A percentile compares a stretch with the other conserved stretches of the same genome.
phyloP scores from a whole-genome alignment of 768 basidiomycete genomes.

The Serendipita indica region DNA sequence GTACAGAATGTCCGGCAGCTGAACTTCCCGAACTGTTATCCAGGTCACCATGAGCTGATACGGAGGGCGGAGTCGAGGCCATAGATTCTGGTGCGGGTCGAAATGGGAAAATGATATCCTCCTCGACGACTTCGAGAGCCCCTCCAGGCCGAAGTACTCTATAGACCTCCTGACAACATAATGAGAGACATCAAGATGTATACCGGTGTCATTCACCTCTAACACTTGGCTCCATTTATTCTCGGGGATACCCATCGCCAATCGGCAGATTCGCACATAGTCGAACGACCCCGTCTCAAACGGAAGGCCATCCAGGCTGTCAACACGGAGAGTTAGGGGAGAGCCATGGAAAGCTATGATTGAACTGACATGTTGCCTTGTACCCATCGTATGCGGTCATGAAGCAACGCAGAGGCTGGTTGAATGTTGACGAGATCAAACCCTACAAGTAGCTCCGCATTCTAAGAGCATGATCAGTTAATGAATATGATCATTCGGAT shows the following conservation, averaged over 20 bases:
- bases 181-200: neutral
- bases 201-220: neutral
- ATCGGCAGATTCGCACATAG: neutral
- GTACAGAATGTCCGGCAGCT: neutral
- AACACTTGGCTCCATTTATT: neutral
- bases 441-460: neutral
- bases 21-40: neutral
- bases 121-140: neutral
- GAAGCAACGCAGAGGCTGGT: neutral
- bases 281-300: neutral
- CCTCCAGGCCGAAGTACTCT: neutral
- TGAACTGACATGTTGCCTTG: slow-evolving; percentile 3
- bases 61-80: neutral
- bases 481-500: neutral
- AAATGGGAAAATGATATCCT: slow-evolving; percentile 7
- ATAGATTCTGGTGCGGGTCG: neutral
- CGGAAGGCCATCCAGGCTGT: neutral
- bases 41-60: neutral
- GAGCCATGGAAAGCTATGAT: neutral
- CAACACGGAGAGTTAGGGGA: neutral
- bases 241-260: slow-evolving; percentile 3
- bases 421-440: slow-evolving; percentile 2
- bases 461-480: neutral
- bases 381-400: slow-evolving; percentile 1
- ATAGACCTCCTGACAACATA: neutral